A percentile compares a stretch with the other conserved stretches of the same genome.
Conservation (phyloP, 495 filamentous ascomycete species). For the Hypoxylon rickii region DNA sequence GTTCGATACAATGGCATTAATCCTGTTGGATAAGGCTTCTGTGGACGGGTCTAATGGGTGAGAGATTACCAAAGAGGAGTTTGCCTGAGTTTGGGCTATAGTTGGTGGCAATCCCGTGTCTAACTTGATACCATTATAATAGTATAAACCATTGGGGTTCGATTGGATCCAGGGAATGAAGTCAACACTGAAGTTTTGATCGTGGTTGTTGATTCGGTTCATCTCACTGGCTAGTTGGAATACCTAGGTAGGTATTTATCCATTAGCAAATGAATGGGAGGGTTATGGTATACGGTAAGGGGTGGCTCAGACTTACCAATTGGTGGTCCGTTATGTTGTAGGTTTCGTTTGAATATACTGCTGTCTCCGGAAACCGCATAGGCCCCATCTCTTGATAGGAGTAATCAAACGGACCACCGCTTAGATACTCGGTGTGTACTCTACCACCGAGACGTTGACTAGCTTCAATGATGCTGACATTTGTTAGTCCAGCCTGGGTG, state of each 20-base stretch:
- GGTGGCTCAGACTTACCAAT: no score
- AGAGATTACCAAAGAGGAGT: conserved; percentile 40
- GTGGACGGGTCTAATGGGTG: conserved; percentile 38
- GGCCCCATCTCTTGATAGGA: conserved; percentile 79
- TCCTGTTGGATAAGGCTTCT: conserved; percentile 42
- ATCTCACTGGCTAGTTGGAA: conserved; percentile 65
- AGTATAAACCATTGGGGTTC: conserved; percentile 55
- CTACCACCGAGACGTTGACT: conserved; percentile 52
- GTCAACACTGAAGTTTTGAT: conserved; percentile 59
- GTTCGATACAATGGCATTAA: conserved; percentile 24
- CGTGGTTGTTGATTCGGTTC: conserved; percentile 59
- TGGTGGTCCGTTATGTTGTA: conserved; percentile 61
- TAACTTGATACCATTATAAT: conserved; percentile 57
- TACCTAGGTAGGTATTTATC: conserved; percentile 32
- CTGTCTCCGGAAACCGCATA: conserved; percentile 65
- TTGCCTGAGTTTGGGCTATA: conserved; percentile 50
- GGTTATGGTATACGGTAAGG: no score
- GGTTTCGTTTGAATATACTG: conserved; percentile 57
- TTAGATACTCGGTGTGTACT: conserved; percentile 66
- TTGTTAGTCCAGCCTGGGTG: conserved; percentile 44
- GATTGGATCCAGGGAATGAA: conserved; percentile 69
- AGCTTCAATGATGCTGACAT: conserved; percentile 48
- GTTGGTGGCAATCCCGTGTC: conserved; percentile 44
- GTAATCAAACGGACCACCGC: conserved; percentile 64
- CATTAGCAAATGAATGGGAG: neutral